Evolutionary conservation across 257 asterid genomes (phyloP).

Genomic region (Echites panduratus): DNA sequence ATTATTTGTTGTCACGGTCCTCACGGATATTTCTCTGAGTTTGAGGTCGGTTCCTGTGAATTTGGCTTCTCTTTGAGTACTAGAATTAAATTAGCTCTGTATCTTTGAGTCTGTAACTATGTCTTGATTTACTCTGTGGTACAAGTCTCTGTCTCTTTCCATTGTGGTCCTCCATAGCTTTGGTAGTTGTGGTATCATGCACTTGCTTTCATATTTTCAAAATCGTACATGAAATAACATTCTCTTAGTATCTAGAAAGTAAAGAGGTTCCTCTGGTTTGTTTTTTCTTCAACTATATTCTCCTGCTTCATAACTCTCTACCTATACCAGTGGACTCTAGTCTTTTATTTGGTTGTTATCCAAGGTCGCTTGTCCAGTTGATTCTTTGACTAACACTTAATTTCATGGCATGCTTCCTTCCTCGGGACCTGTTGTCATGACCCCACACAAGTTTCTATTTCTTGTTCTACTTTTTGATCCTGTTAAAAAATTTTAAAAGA

Average conservation of each 20-base stretch:
- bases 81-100: neutral
- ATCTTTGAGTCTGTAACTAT: neutral
- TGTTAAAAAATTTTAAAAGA: neutral
- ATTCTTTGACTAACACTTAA: neutral
- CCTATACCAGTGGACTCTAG: neutral
- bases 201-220: too few relatives aligned
- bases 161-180: neutral
- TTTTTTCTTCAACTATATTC: neutral
- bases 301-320: neutral
- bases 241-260: neutral
- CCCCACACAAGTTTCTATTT: neutral
- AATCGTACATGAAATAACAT: neutral
- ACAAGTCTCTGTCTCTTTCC: neutral
- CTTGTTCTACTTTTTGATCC: neutral
- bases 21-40: neutral
- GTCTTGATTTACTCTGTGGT: neutral
- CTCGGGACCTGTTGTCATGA: neutral
- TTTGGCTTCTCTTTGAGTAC: neutral
- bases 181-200: too few relatives aligned
- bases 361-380: neutral
- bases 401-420: constrained; percentile 1
- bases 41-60: neutral
- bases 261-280: neutral
- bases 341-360: neutral
- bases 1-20: neutral